Evolutionary conservation across 164 flowering plant genomes (phyloP).

Genomic region (Liriodendron chinense): DNA sequence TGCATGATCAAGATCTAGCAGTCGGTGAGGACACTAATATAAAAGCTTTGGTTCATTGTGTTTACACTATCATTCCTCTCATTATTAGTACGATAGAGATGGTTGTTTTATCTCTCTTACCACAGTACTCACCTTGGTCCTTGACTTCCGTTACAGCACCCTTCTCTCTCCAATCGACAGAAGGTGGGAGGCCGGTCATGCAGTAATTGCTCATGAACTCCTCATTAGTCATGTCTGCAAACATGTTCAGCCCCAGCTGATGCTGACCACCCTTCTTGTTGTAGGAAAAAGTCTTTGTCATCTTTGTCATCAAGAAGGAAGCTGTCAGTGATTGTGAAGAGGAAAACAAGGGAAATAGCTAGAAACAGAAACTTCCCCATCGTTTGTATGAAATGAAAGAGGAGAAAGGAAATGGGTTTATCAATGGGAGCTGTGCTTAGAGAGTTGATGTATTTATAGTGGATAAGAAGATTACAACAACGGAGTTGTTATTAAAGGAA

Average conservation of each 20-base stretch:
- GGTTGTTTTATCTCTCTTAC: constrained; percentile 38
- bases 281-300: constrained; percentile 25
- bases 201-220: constrained; percentile 63
- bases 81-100: no score
- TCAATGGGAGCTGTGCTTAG: not conserved
- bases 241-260: constrained; percentile 62
- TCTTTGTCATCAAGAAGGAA: constrained; percentile 55
- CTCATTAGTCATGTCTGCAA: constrained; percentile 64
- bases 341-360: constrained; percentile 28
- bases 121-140: constrained; percentile 81
- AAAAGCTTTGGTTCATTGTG: no score
- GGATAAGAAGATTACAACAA: not conserved
- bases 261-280: constrained; percentile 56
- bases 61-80: no score
- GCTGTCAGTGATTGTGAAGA: constrained; percentile 26
- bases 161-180: constrained; percentile 74
- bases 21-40: no score
- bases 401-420: not conserved
- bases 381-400: not conserved
- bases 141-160: constrained; percentile 70
- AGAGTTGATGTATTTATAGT: not conserved
- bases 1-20: no score
- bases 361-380: constrained; percentile 27
- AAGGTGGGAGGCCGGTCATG: constrained; percentile 30
- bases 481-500: not conserved